Conservation (phyloP, 805 yeast species). For the Candida mattraensis region DNA sequence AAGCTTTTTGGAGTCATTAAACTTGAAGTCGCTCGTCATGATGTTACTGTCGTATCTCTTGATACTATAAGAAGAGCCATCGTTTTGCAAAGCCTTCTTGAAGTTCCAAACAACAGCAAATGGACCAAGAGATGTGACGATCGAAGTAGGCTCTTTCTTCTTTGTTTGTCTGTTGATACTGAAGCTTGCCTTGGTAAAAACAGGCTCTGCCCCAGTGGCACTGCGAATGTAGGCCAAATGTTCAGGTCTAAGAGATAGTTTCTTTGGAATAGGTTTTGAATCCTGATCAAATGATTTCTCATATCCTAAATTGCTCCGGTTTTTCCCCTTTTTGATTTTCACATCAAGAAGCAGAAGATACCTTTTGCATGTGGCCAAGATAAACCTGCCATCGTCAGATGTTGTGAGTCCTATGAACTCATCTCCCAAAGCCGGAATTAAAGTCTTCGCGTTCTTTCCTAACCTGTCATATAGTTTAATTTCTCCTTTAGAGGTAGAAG, state of each 20-base stretch:
- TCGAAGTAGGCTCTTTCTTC: conserved; percentile 53
- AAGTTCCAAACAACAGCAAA: conserved; percentile 81
- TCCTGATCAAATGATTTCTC: conserved; percentile 61
- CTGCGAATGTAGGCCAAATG: conserved; percentile 64
- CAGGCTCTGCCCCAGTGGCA: conserved; percentile 46
- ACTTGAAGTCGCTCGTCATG: conserved; percentile 76
- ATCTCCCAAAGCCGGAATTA: conserved; percentile 82
- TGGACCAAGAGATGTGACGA: conserved; percentile 79
- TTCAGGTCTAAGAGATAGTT: conserved; percentile 68
- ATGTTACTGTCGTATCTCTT: conserved; percentile 60
- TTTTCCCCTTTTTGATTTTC: conserved; percentile 58
- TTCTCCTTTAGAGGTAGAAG: conserved; percentile 74
- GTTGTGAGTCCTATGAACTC: conserved; percentile 64
- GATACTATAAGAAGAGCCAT: conserved; percentile 57
- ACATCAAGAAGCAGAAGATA: conserved; percentile 72
- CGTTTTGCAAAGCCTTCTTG: conserved; percentile 54
- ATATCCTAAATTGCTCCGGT: conserved; percentile 64
- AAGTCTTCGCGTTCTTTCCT: conserved; percentile 76
- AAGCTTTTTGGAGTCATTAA: conserved; percentile 68
- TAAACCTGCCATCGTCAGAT: conserved; percentile 78
- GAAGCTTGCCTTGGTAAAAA: conserved; percentile 74
- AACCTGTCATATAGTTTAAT: conserved; percentile 69
- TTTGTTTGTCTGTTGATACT: conserved; percentile 64
- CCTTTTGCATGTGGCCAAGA: conserved; percentile 75
- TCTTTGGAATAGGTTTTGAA: conserved; percentile 66